Evolutionary conservation across 345 rosid genomes (phyloP).

Genomic region (Crucihimalaya himalaica): DNA sequence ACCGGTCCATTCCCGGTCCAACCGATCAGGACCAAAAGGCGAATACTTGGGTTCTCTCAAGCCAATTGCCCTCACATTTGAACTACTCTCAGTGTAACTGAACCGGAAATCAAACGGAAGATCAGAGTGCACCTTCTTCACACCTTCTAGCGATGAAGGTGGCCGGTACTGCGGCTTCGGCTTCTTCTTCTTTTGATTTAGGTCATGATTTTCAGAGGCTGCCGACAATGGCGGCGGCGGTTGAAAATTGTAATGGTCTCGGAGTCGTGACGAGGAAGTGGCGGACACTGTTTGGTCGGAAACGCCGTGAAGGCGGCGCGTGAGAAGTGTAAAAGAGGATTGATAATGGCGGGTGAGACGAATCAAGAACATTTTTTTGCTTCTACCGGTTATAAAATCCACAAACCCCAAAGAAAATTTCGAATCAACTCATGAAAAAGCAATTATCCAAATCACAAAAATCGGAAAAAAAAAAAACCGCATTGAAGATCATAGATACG

Average conservation of each 20-base stretch:
- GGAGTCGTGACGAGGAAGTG: conserved; percentile 64
- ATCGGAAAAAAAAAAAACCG: neutral
- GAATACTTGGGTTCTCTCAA: conserved; percentile 94
- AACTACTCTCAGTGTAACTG: conserved; percentile 87
- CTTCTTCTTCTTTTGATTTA: conserved; percentile 40
- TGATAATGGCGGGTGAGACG: conserved; percentile 60
- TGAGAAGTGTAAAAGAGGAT: conserved; percentile 21
- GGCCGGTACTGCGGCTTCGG: conserved; percentile 78
- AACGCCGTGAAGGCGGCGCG: conserved; percentile 45
- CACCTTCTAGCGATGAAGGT: conserved; percentile 74
- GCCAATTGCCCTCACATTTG: conserved; percentile 73
- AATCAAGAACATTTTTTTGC: conserved; percentile 47
- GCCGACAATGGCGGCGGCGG: conserved; percentile 67
- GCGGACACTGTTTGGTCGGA: conserved; percentile 24
- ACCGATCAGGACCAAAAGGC: conserved; percentile 82
- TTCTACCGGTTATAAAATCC: neutral
- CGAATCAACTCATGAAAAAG: neutral
- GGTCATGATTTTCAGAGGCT: conserved; percentile 37
- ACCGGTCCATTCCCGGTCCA: conserved; percentile 86
- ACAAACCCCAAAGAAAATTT: neutral
- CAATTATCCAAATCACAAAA: neutral
- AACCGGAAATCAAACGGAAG: conserved; percentile 84
- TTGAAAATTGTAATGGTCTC: conserved; percentile 61
- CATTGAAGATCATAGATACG: neutral
- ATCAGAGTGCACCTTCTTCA: conserved; percentile 55